phyloP scores from a whole-genome alignment of 805 yeast genomes.

The Cyberlindnera xishuangbannaensis region DNA sequence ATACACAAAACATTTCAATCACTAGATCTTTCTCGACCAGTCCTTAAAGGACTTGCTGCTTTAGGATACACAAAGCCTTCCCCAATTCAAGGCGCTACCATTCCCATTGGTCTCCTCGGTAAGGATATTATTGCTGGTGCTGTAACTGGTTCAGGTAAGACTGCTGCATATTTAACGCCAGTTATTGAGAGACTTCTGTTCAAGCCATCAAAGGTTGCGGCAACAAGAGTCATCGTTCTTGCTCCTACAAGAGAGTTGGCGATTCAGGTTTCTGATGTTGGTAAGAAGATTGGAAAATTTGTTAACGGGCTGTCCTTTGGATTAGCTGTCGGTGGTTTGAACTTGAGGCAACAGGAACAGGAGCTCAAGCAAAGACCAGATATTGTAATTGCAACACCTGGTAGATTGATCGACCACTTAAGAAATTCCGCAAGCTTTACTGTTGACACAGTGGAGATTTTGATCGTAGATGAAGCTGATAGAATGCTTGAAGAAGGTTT shows the following conservation, averaged over 20 bases:
- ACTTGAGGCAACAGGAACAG: conserved; percentile 92
- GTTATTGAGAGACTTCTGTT: conserved; percentile 86
- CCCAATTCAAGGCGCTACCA: conserved; percentile 88
- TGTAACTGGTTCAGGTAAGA: conserved; percentile 98
- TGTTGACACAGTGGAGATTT: conserved; percentile 85
- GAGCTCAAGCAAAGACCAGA: conserved; percentile 91
- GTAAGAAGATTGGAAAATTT: conserved; percentile 73
- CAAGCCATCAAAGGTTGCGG: conserved; percentile 79
- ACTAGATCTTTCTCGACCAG: conserved; percentile 82
- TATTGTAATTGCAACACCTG: conserved; percentile 96
- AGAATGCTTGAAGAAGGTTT: conserved; percentile 99
- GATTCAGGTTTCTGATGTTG: conserved; percentile 92
- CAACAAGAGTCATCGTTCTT: conserved; percentile 85
- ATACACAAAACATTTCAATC: conserved; percentile 66
- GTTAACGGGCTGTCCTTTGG: conserved; percentile 80
- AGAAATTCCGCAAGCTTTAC: conserved; percentile 91
- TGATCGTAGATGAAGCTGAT: conserved; percentile 97
- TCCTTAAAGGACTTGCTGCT: conserved; percentile 72
- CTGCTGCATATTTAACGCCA: conserved; percentile 97
- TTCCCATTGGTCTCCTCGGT: conserved; percentile 90
- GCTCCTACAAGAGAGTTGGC: conserved; percentile 98
- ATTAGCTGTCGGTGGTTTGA: conserved; percentile 96
- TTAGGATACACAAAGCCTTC: conserved; percentile 87
- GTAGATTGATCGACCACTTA: conserved; percentile 95
- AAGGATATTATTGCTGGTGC: conserved; percentile 99